These are phyloP conservation scores for Quercus mongolica DNA, from an alignment of 306 rosid genomes.

Conservation along the genomic window DNA sequence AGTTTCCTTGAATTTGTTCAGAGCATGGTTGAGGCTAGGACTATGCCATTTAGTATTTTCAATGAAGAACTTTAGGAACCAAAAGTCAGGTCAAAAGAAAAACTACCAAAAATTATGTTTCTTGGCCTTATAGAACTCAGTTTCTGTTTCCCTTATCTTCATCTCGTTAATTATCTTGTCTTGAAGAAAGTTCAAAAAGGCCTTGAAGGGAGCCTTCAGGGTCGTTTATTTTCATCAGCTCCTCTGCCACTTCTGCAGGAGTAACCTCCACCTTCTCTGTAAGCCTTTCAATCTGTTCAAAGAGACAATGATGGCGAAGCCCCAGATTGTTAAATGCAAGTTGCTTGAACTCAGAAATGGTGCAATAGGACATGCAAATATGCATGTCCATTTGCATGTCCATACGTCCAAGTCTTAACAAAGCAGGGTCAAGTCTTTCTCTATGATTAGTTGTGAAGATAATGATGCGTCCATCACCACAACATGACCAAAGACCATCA, in stretches of 20 bases:
- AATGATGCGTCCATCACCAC: slow-evolving; percentile 25
- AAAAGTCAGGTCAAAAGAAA: too few species aligned
- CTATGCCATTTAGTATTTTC: too few species aligned
- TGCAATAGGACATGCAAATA: slow-evolving; percentile 31
- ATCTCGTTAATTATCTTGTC: background rate
- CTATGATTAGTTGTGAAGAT: slow-evolving; percentile 22
- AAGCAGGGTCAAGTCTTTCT: slow-evolving; percentile 25
- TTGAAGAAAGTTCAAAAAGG: slow-evolving; percentile 10
- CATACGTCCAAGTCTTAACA: slow-evolving; percentile 36
- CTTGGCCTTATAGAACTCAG: too few species aligned
- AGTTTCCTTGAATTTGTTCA: too few species aligned
- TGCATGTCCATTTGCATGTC: slow-evolving; percentile 42
- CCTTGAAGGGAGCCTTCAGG: slow-evolving; percentile 13
- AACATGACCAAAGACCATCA: slow-evolving; percentile 26
- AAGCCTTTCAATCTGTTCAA: slow-evolving; percentile 15
- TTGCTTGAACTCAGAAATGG: slow-evolving; percentile 8
- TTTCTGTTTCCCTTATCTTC: too few species aligned
- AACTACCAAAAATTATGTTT: too few species aligned
- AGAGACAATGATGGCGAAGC: slow-evolving; percentile 9
- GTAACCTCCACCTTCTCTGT: slow-evolving; percentile 26
- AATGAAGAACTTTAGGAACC: too few species aligned
- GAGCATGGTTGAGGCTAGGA: too few species aligned
- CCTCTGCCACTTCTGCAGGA: slow-evolving; percentile 31
- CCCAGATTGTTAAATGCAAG: slow-evolving; percentile 21
- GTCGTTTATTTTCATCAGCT: slow-evolving; percentile 26